Evolutionary conservation across 2,329 filamentous ascomycete genomes (phyloP), one percentile per base, ranked within the genome.

Genomic region (Lecanosticta acicola): DNA sequence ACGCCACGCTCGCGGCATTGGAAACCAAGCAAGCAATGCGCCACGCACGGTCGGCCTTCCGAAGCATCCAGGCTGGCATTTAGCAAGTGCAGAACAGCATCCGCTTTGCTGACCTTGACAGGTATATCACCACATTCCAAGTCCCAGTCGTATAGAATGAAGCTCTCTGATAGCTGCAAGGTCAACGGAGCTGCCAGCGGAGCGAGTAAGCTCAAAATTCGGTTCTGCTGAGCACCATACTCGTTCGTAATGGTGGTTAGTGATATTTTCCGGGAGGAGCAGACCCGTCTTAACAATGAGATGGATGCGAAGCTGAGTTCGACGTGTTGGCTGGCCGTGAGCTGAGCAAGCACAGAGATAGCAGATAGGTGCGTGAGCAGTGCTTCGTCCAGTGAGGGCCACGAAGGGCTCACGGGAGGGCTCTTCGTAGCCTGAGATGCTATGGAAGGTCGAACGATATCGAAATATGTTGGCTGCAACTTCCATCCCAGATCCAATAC

Each of bases 301-400:
- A 98, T 73, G 33, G 89, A 91, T 11, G 82, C 81, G 50, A 95
- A 74, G 0, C 87, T 87, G 43, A 98, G 73, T 11, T 85, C 80
- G 29, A 87, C 79, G 58, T 96, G 87, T 0, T 85, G 86, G 44
- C 90, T 83, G 11, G 88, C 86, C 57, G 89, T 91, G 64, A 93
- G 96, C 24, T 87, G 78, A 21, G 90, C 90, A 18, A 98, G 72
- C 55, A 93, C 84, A 3, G 89, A 83, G 33, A 97, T 79, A 4
- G 95, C 71, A 34, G 78, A 75, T 20, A 98, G 71, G 58, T 93
- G 84, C 47, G 84, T 88, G 32, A 95, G 75, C 16, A 98, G 74
- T 5, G 87, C 89, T 60, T 98, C 94, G 63, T 97, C 91, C 59
- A 98, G 91, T 0, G 85, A 90, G n/a, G 85, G 76, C 55, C 91